phyloP scores from a whole-genome alignment of 805 yeast genomes.

The Candida coleopterorum region DNA sequence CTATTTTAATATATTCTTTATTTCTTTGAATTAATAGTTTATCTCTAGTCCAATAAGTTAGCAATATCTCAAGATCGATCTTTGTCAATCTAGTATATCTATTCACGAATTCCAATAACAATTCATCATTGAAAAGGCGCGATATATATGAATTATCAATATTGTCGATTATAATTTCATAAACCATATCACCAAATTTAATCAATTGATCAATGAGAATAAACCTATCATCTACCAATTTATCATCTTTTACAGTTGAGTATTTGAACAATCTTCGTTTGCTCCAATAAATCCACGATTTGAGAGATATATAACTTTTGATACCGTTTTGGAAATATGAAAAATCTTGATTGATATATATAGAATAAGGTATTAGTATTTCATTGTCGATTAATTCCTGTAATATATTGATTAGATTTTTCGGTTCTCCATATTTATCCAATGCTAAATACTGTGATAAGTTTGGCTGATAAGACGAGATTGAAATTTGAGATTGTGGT shows the following conservation, averaged over 20 bases:
- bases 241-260: conserved; percentile 11
- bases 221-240: conserved; percentile 18
- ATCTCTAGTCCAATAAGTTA: conserved; percentile 26
- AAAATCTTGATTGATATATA: conserved; percentile 6
- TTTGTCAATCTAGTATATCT: conserved; percentile 11
- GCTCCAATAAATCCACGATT: conserved; percentile 14
- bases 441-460: conserved; percentile 17
- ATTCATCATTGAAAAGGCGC: conserved; percentile 11
- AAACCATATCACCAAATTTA: conserved; percentile 6
- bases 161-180: conserved; percentile 5
- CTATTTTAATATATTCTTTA: conserved; percentile 20
- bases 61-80: conserved; percentile 23
- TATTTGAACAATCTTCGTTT: conserved; percentile 2
- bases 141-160: conserved; percentile 15
- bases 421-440: conserved; percentile 30
- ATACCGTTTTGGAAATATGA: conserved; percentile 7
- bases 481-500: conserved; percentile 15
- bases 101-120: conserved; percentile 10
- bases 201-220: conserved; percentile 19
- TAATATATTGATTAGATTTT: conserved; percentile 20
- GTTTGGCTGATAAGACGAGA: conserved; percentile 13
- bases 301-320: conserved; percentile 10
- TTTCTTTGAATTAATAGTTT: conserved; percentile 11
- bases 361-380: conserved; percentile 17
- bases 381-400: conserved; percentile 19